Base-by-base conservation (phyloP, 129 eudicot species). In the Lactuca sativa region DNA sequence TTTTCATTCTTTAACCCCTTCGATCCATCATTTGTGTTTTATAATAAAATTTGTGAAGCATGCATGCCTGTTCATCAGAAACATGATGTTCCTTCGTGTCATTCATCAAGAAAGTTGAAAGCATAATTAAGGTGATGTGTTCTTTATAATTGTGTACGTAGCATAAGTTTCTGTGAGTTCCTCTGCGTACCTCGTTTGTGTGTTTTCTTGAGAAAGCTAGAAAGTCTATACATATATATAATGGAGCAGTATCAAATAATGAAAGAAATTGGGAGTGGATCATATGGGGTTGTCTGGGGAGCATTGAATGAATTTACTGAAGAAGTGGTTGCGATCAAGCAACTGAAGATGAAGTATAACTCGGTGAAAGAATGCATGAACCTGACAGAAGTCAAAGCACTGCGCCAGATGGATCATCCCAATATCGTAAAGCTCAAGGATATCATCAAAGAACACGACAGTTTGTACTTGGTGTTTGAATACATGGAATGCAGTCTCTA, bases 341-440 rank as follows among this genome's bases (percentile, higher is more conserved):
- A 53, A 56, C 32, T 74, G 21, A 25, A 7, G 12, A 14, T 10
- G 38, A 30, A 31, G 16, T 56, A 40, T 31, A 4, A 52, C 18
- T 41, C 56, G 0, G 4, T 2, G 13, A n/a, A 53, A 64, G 78
- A 74, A n/a, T 55, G 72, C 49, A 52, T 64, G 64, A 64, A 64
- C 12, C 4, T 64, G 31, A 59, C 12, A 41, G 78, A 74, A 74
- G 40, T 53, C n/a, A 54, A 40, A 4, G 64, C 72, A 15, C 72
- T 74, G 7, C 3, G n/a, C 21, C 31, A 65, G 58, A 1, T 56
- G 25, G 43, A 65, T 1, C 25, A 74, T 16, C 66, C 55, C 4
- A 88, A 85, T 70, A 82, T 91, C 70, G 95, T 91, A 14, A 85
- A 83, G 85, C 95, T 91, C 61, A 88, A 85, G 78, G 92, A 88